phyloP scores from a whole-genome alignment of 192 early-diverging fungal species.

The Coemansia sp. region DNA sequence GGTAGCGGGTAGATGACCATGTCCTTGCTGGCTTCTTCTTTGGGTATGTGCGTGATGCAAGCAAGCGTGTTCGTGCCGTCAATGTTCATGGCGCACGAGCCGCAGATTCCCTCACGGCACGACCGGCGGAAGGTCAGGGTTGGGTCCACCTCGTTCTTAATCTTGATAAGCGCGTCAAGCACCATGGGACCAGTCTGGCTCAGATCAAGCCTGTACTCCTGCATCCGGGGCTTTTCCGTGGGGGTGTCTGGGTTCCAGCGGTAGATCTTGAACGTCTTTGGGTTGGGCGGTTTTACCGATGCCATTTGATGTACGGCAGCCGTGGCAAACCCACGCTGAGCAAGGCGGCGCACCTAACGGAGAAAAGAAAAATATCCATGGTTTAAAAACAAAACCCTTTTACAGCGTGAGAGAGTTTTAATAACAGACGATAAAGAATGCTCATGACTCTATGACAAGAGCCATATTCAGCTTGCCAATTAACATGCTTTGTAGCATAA shows the following conservation, averaged over 20 bases:
- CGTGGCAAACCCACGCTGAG: conserved; percentile 30
- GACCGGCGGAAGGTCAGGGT: conserved; percentile 94
- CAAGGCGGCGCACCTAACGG: conserved; percentile 26
- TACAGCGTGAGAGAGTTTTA: conserved; percentile 7
- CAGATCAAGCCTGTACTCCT: conserved; percentile 88
- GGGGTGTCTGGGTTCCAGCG: conserved; percentile 94
- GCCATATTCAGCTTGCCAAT: background rate
- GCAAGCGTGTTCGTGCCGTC: conserved; percentile 93
- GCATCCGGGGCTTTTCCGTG: conserved; percentile 81
- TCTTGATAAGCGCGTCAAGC: conserved; percentile 93
- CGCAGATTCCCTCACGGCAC: conserved; percentile 97
- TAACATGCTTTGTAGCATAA: background rate
- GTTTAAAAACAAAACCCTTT: background rate
- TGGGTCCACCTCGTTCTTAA: conserved; percentile 94
- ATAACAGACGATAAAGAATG: background rate
- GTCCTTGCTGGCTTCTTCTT: conserved; percentile 59
- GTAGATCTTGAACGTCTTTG: conserved; percentile 95
- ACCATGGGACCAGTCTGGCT: conserved; percentile 95
- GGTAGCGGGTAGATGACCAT: conserved; percentile 95
- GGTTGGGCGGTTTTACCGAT: conserved; percentile 59
- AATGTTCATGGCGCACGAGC: conserved; percentile 99
- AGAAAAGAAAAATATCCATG: background rate
- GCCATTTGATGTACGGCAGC: conserved; percentile 25
- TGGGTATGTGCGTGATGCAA: conserved; percentile 86
- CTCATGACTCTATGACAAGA: background rate